Base-by-base conservation (phyloP, 179 eudicot genomes). In the Silene coronaria region DNA sequence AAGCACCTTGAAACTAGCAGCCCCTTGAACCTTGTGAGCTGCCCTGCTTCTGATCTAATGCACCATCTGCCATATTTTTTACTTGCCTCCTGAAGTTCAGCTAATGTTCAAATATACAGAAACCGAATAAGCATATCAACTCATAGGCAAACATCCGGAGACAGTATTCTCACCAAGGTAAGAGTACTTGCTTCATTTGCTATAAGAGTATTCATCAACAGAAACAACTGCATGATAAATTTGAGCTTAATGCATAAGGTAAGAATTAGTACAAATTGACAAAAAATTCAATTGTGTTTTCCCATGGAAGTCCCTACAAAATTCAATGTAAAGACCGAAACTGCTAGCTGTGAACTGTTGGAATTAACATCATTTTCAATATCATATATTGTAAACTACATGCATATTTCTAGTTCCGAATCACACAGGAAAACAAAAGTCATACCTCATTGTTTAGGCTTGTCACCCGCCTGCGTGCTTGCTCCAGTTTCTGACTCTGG, bases 31-130 rank as follows among this genome's bases (percentile, higher is more conserved):
- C 80, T 83, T 72, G 84, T 72, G 36, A 74, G 77, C 36, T 79
- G 81, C 76, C 84, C 87, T 71, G 84, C 68, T 58, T 82, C 88
- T 79, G 92, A 87, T 78, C 74, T 84, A 78, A 93, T 77, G 79
- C 98, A 93, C 91, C 90, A 87, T 81, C 98, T 86, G 55, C 98
- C 98, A 77, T 87, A 85, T 74, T 84, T 68, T 74, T 90, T 88
- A 68, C 82, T 81, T 67, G 91, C 87, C 84, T 93, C 96, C 98
- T 93, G 84, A 76, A 84, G 58, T 71, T 60, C 28, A 61, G 30
- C 28, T 30, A 24, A 73, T 19, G 36, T 71, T 34, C 5, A 34
- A 34, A 72, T 17, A 16, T 78, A 59, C 6, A 38, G 45, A n/a
- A 0, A 38, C 19, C 57, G 8, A 68, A 38, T 36, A 3, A 68